Evolutionary conservation across 2,329 filamentous ascomycete genomes (phyloP), one percentile per base, ranked within the genome.

Genomic region (Colletotrichum neosansevieriae): DNA sequence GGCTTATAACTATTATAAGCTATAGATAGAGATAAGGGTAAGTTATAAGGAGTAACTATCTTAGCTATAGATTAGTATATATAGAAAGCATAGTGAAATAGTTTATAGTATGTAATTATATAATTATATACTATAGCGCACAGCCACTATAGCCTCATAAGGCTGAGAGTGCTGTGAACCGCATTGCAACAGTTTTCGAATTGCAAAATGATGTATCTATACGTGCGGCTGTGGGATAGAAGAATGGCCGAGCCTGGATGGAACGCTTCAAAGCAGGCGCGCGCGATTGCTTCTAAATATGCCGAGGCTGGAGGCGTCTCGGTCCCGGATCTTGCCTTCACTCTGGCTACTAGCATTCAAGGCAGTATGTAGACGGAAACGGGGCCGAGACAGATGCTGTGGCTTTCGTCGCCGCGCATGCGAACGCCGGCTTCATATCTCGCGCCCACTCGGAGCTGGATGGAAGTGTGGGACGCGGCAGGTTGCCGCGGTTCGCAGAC

Each of bases 371-470:
- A 21, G 21, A 21, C 21, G 21, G 78, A 80, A 50, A 78, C 76
- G 0, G 73, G 75, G 0, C 73, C 77, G 0, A 71, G 73, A 3
- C 73, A 75, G 3, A 57, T 80, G 6, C 70, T 74, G 21, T 79
- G 75, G 70, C 75, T 79, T 63, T 79, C 7, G 71, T 77, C 4
- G 77, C 77, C 1, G 80, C 62, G 81, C 82, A 72, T 9, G 44
- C 40, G 2, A 70, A 71, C 21, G 50, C 64, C 1, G 68, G 60
- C n/a, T 63, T 70, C 32, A 57, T 68, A 36, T 57, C 62, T 10
- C 59, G 47, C 19, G 84, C 83, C 0, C 82, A 82, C 59, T 70
- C 73, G 11, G 74, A 81, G 34, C 74, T 85, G 9, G 82, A 85
- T 60, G 66, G 73, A 0, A 77, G 83, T 4, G 76, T 85, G 15